Evolutionary conservation across 2,329 filamentous ascomycete species (phyloP), one percentile per base, ranked within the genome.

Genomic region (Grosmannia penicillata): DNA sequence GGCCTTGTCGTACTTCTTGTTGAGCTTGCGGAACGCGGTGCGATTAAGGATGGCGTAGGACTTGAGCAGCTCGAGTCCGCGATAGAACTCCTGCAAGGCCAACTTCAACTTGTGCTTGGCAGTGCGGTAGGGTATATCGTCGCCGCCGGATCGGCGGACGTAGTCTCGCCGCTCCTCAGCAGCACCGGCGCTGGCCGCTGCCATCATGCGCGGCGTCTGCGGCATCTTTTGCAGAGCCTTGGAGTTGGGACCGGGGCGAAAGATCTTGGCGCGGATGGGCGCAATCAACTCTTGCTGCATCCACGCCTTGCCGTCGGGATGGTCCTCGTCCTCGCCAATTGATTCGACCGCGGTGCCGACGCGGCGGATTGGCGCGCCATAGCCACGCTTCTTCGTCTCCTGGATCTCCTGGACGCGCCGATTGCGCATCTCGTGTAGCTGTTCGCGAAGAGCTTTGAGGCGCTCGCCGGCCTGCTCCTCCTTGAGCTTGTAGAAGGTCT

Each of bases 1-100:
- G 3, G 81, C 75, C 61, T 96, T 98, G 66, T 96, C 87, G 55
- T 93, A 96, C 59, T 98, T 98, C 58, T 98, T 98, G 60, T 93
- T 95, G 53, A 98, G 85, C 57, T 98, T 98, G 24, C 87, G 78
- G 53, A 96, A 96, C 0, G 86, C 91, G 0, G 85, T 94, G 35
- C 85, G 74, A 56, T 98, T 98, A 13, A 95, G 66, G 18, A 93
- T 62, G 2, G 86, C 80, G 51, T 93, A 98, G 0, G 84, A 82
- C 60, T 95, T 96, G 42, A 98, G 68, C 33, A 96, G 64, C 54
- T 98, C 91, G 13, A 98, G 67, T 1, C 83, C 81, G 17, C 89
- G 79, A 55, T 98, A 96, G 55, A 86, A 94, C 55, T 96, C 91
- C 51, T 93, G 82, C 36, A 96, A 59, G 0, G 91, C 91, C 34